Conservation (phyloP, 139 green algal genomes). For the Chlamydomonas sp. region DNA sequence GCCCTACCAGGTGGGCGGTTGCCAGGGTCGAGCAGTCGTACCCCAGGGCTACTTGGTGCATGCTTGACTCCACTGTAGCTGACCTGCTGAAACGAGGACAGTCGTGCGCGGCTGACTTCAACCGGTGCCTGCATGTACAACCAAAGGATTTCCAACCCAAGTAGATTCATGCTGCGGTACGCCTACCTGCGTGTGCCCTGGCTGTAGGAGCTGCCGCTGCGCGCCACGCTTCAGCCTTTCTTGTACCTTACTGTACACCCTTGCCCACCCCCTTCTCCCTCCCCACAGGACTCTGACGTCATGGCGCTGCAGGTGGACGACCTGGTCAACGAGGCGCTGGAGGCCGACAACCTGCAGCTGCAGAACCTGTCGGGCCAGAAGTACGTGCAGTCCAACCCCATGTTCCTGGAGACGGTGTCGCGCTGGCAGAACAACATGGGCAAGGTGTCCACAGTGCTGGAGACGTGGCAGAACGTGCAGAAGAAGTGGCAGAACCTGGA, state of each 20-base stretch:
- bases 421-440: slow-evolving; percentile 91
- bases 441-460: slow-evolving; percentile 82
- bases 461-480: slow-evolving; percentile 88
- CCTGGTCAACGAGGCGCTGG: slow-evolving; percentile 79
- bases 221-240: background rate
- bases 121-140: no score
- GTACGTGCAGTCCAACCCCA: slow-evolving; percentile 91
- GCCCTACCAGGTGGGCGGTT: slow-evolving; percentile 63
- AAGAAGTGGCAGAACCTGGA: slow-evolving; percentile 94
- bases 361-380: slow-evolving; percentile 90
- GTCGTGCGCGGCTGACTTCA: no score
- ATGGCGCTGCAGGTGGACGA: slow-evolving; percentile 73
- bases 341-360: slow-evolving; percentile 91
- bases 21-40: no score
- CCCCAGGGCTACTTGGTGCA: no score
- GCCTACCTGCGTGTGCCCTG: background rate
- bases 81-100: no score
- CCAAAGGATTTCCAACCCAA: no score
- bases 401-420: slow-evolving; percentile 86
- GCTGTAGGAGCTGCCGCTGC: background rate
- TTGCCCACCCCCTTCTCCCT: background rate
- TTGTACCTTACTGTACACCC: no score
- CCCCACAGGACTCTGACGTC: slow-evolving; percentile 68
- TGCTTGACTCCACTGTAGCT: background rate
- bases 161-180: no score